Percentiles rank a stretch among this genome's conserved stretches.
Conservation (phyloP, 768 basidiomycete genomes). For the Steccherinum ochraceum region DNA sequence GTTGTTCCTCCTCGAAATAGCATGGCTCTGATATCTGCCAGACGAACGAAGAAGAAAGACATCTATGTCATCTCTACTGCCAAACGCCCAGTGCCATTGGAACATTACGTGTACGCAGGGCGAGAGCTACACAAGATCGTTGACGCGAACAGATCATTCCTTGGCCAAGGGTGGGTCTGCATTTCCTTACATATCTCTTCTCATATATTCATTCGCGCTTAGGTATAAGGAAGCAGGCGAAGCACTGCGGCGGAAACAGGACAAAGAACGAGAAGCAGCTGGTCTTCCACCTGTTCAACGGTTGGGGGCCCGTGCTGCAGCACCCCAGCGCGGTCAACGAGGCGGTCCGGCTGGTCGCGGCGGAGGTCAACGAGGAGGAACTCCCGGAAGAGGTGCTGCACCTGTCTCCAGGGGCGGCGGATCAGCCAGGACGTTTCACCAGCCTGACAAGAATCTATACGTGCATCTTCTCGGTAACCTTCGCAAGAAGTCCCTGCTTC, state of each 20-base stretch:
- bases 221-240: slow-evolving; percentile 92
- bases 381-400: slow-evolving; percentile 34
- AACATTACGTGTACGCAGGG: slow-evolving; percentile 96
- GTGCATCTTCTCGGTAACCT: slow-evolving; percentile 86
- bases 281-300: slow-evolving; percentile 84
- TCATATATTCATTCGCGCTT: slow-evolving; percentile 5
- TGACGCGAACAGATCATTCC: slow-evolving; percentile 69
- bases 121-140: slow-evolving; percentile 91
- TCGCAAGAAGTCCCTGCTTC: slow-evolving; percentile 79
- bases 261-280: slow-evolving; percentile 95
- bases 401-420: slow-evolving; percentile 28
- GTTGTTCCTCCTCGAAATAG: not conserved
- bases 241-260: slow-evolving; percentile 87
- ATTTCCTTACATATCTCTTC: not conserved
- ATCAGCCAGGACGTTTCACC: slow-evolving; percentile 49
- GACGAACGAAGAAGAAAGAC: slow-evolving; percentile 98
- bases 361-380: slow-evolving; percentile 34
- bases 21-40: slow-evolving; percentile 22
- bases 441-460: slow-evolving; percentile 87
- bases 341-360: slow-evolving; percentile 42
- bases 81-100: slow-evolving; percentile 93
- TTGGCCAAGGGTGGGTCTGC: slow-evolving; percentile 56
- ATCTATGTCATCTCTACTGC: slow-evolving; percentile 98
- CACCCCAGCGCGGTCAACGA: slow-evolving; percentile 39
- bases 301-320: slow-evolving; percentile 73